Base-by-base conservation (phyloP, 2,329 filamentous ascomycete species). In the Coleophoma cylindrospora region DNA sequence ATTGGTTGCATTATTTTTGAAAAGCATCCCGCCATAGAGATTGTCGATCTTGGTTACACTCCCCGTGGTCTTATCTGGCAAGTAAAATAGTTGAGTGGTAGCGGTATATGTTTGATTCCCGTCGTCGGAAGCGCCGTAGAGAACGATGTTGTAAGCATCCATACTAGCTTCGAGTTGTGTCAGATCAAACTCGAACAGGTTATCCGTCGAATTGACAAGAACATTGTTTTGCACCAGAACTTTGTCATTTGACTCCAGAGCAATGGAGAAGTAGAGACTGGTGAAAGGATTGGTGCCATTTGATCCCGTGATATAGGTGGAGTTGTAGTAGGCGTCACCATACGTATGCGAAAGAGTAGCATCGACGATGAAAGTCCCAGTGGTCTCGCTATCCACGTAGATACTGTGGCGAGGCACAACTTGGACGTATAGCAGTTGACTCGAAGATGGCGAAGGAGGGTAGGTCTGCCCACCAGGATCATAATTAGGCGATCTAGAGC, bases 381-480 rank as follows among this genome's bases (percentile, higher is more conserved):
- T 50, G 3, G 54, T 51, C 50, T 75, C 73, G 34, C 61, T 67
- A 15, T 70, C 65, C 10, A 72, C 65, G 60, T 77, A 79, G 7
- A 77, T 68, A 45, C 61, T 73, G 61, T 75, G 71, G 6, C 71
- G 70, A 13, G 75, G 71, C 43, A 68, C 66, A n/a, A 77, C 52
- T n/a, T 64, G 64, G 2, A 77, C 53, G 54, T 73, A 64, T 13
- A 78, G 62, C 38, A 74, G 55, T 4, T 67, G 66, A n/a, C 56
- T 57, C 3, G 59, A 43, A 17, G 70, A 69, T 19, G 50, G 54
- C 8, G 52, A 15, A 70, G 76, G 74, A 33, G 68, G 64, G 8
- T 67, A 54, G 6, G 79, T 66, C 59, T 67, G 66, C 17, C 76
- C 76, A 34, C 73, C 74, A 0, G 75, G 76, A 53, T 76, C 62